phyloP scores from a whole-genome alignment of 768 basidiomycete species.

The Amanita rubescens region DNA sequence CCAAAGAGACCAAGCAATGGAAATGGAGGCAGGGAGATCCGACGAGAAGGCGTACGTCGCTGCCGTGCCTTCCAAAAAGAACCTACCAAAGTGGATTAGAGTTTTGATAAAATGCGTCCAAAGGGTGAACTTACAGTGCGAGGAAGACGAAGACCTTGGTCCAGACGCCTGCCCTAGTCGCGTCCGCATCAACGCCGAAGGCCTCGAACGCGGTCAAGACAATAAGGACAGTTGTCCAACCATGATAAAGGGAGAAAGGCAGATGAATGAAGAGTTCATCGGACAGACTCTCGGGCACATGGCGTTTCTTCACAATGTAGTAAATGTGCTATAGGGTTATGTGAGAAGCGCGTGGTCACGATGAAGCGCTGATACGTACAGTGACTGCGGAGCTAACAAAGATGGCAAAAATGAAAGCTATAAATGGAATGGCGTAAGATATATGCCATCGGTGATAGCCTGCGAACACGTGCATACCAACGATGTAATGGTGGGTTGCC shows the following conservation, averaged over 20 bases:
- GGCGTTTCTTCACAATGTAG: constrained; percentile 87
- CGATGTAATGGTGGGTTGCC: constrained; percentile 67
- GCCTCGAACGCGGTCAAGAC: constrained; percentile 81
- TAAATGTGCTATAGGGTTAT: constrained; percentile 75
- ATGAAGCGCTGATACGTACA: constrained; percentile 19
- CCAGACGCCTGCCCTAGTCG: constrained; percentile 69
- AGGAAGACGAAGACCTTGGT: constrained; percentile 96
- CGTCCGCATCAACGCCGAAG: constrained; percentile 71
- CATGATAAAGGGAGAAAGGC: constrained; percentile 94
- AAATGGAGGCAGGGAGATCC: constrained; percentile 87
- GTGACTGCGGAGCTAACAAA: constrained; percentile 72
- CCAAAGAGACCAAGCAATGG: constrained; percentile 89
- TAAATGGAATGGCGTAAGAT: constrained; percentile 12
- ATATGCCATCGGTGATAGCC: background rate
- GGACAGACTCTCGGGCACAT: constrained; percentile 49
- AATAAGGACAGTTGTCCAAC: constrained; percentile 83
- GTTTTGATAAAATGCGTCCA: constrained; percentile 5
- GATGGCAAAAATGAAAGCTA: constrained; percentile 83
- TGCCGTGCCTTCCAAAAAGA: constrained; percentile 90
- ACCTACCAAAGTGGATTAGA: constrained; percentile 30
- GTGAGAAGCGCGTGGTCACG: constrained; percentile 15
- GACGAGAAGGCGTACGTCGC: constrained; percentile 93
- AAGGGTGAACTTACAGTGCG: constrained; percentile 51
- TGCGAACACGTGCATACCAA: constrained; percentile 31
- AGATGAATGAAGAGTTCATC: constrained; percentile 92